Evolutionary conservation across 352 stramenopile genomes (phyloP), one percentile per base, ranked within the genome.

Genomic region (Globisporangium spiculum): DNA sequence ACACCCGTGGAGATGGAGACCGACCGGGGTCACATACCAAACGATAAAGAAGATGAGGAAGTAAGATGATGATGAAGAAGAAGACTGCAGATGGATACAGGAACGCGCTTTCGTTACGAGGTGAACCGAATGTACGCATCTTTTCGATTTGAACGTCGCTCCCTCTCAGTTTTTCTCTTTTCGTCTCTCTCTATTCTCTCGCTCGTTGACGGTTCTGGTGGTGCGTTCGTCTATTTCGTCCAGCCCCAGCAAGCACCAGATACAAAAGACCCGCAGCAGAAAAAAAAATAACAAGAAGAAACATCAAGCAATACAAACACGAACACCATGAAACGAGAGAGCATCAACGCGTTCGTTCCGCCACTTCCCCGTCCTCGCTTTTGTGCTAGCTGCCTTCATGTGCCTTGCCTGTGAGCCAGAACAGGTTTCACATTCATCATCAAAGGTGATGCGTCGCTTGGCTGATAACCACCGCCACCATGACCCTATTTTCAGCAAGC

Each of bases 161-260:
- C 4, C 1, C 27, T 44, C 30, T 32, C 30, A 32, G 30, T 32
- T 32, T 32, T 26, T 9, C 44, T 34, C 30, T 30, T 14, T 4
- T 34, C 22, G 24, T 27, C 38, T 46, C 38, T 18, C 20, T 46
- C 38, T 46, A 46, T 20, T 44, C 10, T 34, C 14, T 44, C 16
- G 60, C 44, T 41, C n/a, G 44, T 48, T 58, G 54, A 27, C 56
- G 54, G 46, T 63, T 69, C 64, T 59, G 64, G 54, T 65, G 64
- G 55, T 65, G 27, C 26, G 38, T 32, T n/a, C n/a, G 52, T 18
- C 18, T 52, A 24, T 3, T 24, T 59, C 53, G 14, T 20, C 14
- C 44, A 59, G 26, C 14, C 55, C 22, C 16, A 60, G n/a, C 12
- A 54, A 30, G 18, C 24, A 53, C 26, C 41, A 65, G 57, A 65